These are phyloP conservation scores for Metschnikowia henanensis DNA, from an alignment of 805 yeast species.

Conservation along the genomic window DNA sequence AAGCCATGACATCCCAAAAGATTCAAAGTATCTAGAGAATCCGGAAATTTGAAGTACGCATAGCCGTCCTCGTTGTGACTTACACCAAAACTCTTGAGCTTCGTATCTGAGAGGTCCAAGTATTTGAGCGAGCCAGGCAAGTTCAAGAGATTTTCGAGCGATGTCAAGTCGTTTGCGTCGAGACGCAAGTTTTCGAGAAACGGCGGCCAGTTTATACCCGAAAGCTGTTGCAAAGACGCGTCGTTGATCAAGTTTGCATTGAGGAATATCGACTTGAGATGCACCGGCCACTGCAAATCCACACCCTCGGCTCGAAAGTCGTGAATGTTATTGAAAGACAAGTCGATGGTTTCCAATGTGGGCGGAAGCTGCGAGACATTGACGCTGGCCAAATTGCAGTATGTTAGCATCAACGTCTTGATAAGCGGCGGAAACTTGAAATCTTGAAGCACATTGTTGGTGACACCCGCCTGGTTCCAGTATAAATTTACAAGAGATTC, in stretches of 20 bases:
- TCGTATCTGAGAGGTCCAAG: conserved; percentile 28
- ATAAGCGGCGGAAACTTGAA: conserved; percentile 23
- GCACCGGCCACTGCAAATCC: conserved; percentile 26
- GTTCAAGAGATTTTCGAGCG: conserved; percentile 17
- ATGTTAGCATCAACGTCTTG: conserved; percentile 33
- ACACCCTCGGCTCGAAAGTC: conserved; percentile 9
- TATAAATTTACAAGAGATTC: conserved; percentile 25
- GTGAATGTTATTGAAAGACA: conserved; percentile 25
- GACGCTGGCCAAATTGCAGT: conserved; percentile 24
- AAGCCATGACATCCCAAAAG: conserved; percentile 20
- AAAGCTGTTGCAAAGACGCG: conserved; percentile 18
- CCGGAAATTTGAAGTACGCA: conserved; percentile 29
- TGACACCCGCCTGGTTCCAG: conserved; percentile 31
- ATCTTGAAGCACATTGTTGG: conserved; percentile 10
- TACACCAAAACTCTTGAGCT: conserved; percentile 18
- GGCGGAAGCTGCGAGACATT: conserved; percentile 28
- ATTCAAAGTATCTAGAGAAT: conserved; percentile 21
- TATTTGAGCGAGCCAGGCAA: conserved; percentile 24
- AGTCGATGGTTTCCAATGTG: conserved; percentile 30
- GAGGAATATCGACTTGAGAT: conserved; percentile 25
- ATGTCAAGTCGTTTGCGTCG: conserved; percentile 24
- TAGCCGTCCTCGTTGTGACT: conserved; percentile 12
- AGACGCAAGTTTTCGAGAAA: conserved; percentile 22
- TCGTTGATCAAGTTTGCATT: conserved; percentile 23
- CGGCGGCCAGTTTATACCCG: conserved; percentile 25